Evolutionary conservation across 2,329 filamentous ascomycete genomes (phyloP), one percentile per base, ranked within the genome.

Genomic region (Penicillium expansum): DNA sequence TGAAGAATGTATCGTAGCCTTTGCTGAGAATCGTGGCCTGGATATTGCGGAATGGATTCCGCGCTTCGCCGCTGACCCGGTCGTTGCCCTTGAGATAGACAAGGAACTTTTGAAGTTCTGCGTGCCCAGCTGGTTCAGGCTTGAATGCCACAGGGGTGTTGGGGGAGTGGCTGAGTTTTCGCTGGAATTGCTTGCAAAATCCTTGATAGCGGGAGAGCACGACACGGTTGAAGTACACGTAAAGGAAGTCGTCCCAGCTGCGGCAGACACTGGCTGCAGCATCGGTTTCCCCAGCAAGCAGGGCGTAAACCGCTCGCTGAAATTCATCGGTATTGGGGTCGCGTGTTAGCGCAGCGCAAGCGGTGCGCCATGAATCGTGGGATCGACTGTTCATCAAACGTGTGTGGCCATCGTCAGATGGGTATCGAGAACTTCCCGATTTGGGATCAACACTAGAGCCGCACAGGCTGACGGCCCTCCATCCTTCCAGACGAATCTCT

Each of bases 271-370:
- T 84, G 68, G 90, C 86, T 11, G 95, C 90, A 50, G 88, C 90
- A 37, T 83, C 77, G 48, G 92, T 82, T 69, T 97, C 91, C 48
- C 94, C 94, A 41, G 89, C 88, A n/a, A 99, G 81, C 13, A 97
- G 77, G 29, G 91, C 93, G 70, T 96, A 97, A 0, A 96, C 91
- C 18, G 93, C 94, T 54, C 87, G 85, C 75, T 99, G 92, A 67
- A 92, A 93, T 50, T 89, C 84, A 65, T 90, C 87, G 1, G 83
- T 83, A 27, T 85, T 85, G 2, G 86, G 85, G 49, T 89, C 85
- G 47, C 75, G 76, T 22, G 88, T 86, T 39, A 79, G 67, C 54
- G 71, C 73, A 58, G 72, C 68, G 62, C 74, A 74, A 39, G 73
- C 72, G 51, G 69, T 62, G 60, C 71, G 66, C 74, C 74, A 74